Conservation (phyloP, 305 asterid species). For the Fraxinus paxiana region DNA sequence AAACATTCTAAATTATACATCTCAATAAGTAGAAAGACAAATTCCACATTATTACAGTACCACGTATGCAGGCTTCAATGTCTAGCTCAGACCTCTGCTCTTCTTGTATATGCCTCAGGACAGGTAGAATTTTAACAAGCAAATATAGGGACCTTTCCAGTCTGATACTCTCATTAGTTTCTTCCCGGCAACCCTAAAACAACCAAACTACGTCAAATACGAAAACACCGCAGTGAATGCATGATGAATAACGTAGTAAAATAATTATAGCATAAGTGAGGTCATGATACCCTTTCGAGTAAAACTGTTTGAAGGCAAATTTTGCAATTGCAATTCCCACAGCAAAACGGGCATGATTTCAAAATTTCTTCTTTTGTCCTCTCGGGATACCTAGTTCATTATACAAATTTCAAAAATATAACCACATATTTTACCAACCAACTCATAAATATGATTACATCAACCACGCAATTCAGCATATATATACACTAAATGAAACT, state of each 20-base stretch:
- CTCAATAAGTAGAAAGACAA: conserved; percentile 8
- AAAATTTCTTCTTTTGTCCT: conserved; percentile 46
- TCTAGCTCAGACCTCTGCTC: conserved; percentile 64
- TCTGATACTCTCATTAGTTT: conserved; percentile 37
- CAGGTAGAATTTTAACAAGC: conserved; percentile 53
- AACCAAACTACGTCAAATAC: conserved; percentile 15
- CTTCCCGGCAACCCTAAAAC: conserved; percentile 37
- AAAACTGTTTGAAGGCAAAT: conserved; percentile 59
- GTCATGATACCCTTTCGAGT: conserved; percentile 35
- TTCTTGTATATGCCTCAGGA: conserved; percentile 48
- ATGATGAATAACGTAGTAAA: conserved; percentile 6
- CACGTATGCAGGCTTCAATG: conserved; percentile 47
- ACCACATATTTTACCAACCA: conserved; percentile 12
- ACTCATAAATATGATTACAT: conserved; percentile 1
- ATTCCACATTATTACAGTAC: conserved; percentile 29
- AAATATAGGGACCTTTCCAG: conserved; percentile 46
- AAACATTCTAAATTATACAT: conserved; percentile 14
- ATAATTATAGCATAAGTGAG: conserved; percentile 8
- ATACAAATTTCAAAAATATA: conserved; percentile 14
- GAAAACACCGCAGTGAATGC: not conserved
- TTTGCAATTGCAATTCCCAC: conserved; percentile 69
- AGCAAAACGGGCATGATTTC: conserved; percentile 62
- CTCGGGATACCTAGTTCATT: conserved; percentile 60
- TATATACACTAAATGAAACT: conserved; percentile 14
- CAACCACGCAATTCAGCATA: conserved; percentile 1